These are phyloP conservation scores for Nitzschia sp. DNA, from an alignment of 108 stramenopile species.

Conservation along the genomic window DNA sequence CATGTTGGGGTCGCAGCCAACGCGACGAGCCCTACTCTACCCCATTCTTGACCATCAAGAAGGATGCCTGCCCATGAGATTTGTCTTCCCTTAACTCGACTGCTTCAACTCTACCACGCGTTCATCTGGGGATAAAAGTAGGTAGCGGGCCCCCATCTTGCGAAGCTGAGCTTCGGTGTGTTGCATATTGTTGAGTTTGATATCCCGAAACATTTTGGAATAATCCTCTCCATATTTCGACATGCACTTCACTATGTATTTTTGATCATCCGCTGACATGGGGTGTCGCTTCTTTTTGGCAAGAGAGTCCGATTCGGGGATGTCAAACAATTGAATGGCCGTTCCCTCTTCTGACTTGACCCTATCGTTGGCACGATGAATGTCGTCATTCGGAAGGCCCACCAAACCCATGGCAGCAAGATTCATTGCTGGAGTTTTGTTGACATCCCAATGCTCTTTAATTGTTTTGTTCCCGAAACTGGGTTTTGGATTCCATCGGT, in stretches of 20 bases:
- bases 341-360: neutral
- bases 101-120: constrained; percentile 47
- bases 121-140: constrained; percentile 59
- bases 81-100: constrained; percentile 60
- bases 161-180: constrained; percentile 66
- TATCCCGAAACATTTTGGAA: constrained; percentile 65
- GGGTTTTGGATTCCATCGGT: constrained; percentile 63
- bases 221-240: constrained; percentile 75
- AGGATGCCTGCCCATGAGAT: no score
- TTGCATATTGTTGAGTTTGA: constrained; percentile 79
- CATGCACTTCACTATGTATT: constrained; percentile 72
- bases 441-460: constrained; percentile 62
- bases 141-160: constrained; percentile 73
- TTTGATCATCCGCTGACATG: constrained; percentile 65
- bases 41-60: no score
- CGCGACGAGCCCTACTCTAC: no score
- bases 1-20: no score
- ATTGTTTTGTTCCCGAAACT: constrained; percentile 53
- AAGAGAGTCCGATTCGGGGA: constrained; percentile 71
- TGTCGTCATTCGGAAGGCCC: constrained; percentile 49
- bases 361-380: constrained; percentile 21
- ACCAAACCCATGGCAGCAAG: constrained; percentile 62
- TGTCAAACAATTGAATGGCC: constrained; percentile 75
- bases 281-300: constrained; percentile 41
- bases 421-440: constrained; percentile 63